These are phyloP conservation scores for Psophocarpus tetragonolobus DNA, from an alignment of 306 rosid genomes.

Conservation along the genomic window DNA sequence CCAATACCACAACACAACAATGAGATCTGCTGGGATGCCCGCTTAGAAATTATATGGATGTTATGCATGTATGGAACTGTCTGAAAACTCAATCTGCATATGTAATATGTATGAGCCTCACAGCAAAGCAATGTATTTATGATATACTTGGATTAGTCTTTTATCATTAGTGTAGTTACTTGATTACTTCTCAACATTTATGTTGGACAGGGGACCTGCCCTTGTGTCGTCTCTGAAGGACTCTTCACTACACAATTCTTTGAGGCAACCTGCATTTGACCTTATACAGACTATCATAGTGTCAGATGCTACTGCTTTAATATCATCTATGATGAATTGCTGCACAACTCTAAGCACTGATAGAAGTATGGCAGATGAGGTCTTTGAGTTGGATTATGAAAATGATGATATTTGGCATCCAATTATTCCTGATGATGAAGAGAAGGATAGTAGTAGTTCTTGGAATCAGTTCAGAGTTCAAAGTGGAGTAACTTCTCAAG, in stretches of 20 bases:
- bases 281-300: constrained; percentile 78
- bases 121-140: neutral
- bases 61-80: constrained; percentile 12
- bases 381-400: constrained; percentile 50
- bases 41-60: constrained; percentile 10
- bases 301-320: constrained; percentile 86
- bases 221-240: constrained; percentile 93
- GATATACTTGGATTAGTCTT: constrained; percentile 24
- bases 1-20: neutral
- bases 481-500: constrained; percentile 68
- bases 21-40: neutral
- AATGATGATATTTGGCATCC: constrained; percentile 49
- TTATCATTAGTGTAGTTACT: constrained; percentile 28
- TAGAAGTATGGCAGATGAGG: constrained; percentile 37
- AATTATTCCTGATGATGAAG: constrained; percentile 43
- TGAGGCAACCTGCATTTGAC: constrained; percentile 97
- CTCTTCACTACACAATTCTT: constrained; percentile 82
- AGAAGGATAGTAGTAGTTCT: constrained; percentile 58
- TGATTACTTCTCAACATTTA: constrained; percentile 38
- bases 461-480: constrained; percentile 71
- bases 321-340: constrained; percentile 56
- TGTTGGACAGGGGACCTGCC: constrained; percentile 87
- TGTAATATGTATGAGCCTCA: constrained; percentile 15
- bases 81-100: constrained; percentile 10
- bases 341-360: constrained; percentile 40